phyloP scores from a whole-genome alignment of 2,329 filamentous ascomycete species.

The Parasarocladium wereldwijsianum region DNA sequence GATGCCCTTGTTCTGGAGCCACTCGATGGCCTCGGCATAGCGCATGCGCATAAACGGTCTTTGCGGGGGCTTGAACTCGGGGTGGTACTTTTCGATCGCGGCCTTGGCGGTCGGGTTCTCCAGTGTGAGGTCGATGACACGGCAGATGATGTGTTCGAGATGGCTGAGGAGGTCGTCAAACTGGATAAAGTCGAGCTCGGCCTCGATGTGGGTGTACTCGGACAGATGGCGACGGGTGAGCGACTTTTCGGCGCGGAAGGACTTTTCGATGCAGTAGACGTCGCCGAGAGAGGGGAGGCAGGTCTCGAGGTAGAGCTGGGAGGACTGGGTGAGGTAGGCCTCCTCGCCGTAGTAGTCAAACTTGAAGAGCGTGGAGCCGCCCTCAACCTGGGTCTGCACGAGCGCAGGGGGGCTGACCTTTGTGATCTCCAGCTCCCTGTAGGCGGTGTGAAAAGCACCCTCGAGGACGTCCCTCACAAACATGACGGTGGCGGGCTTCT shows the following conservation, averaged over 20 bases:
- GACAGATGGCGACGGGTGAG: slow-evolving; percentile 86
- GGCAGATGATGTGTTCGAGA: slow-evolving; percentile 75
- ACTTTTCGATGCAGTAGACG: slow-evolving; percentile 97
- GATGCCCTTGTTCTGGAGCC: slow-evolving; percentile 83
- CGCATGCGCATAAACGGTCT: slow-evolving; percentile 90
- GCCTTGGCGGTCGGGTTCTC: slow-evolving; percentile 57
- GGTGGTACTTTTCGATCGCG: slow-evolving; percentile 78
- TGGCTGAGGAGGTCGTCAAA: slow-evolving; percentile 82
- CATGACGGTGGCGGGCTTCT: slow-evolving; percentile 73
- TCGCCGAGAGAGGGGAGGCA: slow-evolving; percentile 80
- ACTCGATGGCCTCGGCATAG: slow-evolving; percentile 86
- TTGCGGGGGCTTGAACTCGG: slow-evolving; percentile 65
- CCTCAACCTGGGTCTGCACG: slow-evolving; percentile 91
- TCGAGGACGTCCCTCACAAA: slow-evolving; percentile 73
- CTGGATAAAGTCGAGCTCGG: slow-evolving; percentile 87
- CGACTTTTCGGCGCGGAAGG: slow-evolving; percentile 94
- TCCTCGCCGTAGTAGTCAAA: slow-evolving; percentile 82
- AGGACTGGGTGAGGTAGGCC: slow-evolving; percentile 91
- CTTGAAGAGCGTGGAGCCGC: slow-evolving; percentile 78
- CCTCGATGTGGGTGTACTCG: slow-evolving; percentile 95
- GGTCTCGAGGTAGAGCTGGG: slow-evolving; percentile 94
- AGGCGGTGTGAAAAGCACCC: slow-evolving; percentile 64
- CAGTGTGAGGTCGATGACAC: slow-evolving; percentile 66
- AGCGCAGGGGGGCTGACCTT: slow-evolving; percentile 83
- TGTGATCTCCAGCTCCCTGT: slow-evolving; percentile 60